Evolutionary conservation across 2,329 filamentous ascomycete genomes (phyloP).

Genomic region (Xylariaceae sp.): DNA sequence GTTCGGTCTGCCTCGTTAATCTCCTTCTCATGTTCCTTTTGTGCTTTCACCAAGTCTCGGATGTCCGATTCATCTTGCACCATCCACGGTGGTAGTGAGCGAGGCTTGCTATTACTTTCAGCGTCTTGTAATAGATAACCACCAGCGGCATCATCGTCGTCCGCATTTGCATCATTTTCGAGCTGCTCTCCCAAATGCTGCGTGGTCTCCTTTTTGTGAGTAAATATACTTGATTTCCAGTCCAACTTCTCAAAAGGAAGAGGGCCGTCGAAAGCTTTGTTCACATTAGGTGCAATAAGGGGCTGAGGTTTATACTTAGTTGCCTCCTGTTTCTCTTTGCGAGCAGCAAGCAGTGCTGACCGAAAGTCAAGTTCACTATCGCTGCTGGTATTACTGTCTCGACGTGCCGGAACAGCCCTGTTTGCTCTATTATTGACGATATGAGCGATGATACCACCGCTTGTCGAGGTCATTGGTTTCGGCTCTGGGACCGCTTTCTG

Average conservation of each 20-base stretch:
- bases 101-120: conserved; percentile 39
- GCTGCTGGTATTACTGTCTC: conserved; percentile 51
- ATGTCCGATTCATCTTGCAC: conserved; percentile 56
- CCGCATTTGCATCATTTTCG: conserved; percentile 7
- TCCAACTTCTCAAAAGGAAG: conserved; percentile 86
- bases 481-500: conserved; percentile 48
- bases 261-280: conserved; percentile 67
- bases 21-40: conserved; percentile 50
- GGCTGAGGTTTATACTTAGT: conserved; percentile 24
- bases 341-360: conserved; percentile 65
- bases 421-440: conserved; percentile 69
- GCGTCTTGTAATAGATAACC: conserved; percentile 33
- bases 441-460: conserved; percentile 61
- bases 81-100: conserved; percentile 74
- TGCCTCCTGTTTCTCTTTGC: conserved; percentile 42
- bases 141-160: conserved; percentile 30
- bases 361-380: conserved; percentile 78
- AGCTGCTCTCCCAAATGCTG: conserved; percentile 19
- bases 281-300: conserved; percentile 45
- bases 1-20: conserved; percentile 60
- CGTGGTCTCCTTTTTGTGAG: conserved; percentile 34
- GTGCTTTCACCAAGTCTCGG: conserved; percentile 54
- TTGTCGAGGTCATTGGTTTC: conserved; percentile 46
- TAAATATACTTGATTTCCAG: conserved; percentile 57
- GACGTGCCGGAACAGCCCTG: conserved; percentile 48